Base-by-base conservation (phyloP, 2,329 filamentous ascomycete genomes). In the Delphinella strobiligena region DNA sequence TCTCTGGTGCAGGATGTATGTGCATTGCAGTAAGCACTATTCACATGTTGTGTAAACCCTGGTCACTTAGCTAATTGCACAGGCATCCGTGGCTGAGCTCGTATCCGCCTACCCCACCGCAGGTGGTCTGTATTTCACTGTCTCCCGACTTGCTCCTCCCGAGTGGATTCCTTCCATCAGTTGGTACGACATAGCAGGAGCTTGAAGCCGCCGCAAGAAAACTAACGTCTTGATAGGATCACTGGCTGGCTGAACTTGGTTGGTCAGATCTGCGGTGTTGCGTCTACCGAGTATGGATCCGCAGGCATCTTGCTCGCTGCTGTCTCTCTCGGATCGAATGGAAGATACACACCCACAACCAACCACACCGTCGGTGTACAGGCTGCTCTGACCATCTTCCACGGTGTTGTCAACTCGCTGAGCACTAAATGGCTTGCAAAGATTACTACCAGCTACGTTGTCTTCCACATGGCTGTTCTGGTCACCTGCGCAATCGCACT, bases 71-170 rank as follows among this genome's bases (percentile, higher is more conserved):
- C 17, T 8, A 34, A 34, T 10, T 11, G 16, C 17, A 16, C 35
- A 49, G 36, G 55, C 49, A 44, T 74, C 70, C 8, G 70, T 75
- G 24, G 68, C 71, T 31, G 71, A 75, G 55, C 59, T 75, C 18
- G 68, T 73, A 19, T 73, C 69, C 30, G 70, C 71, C 3, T 75
- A 75, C 51, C 72, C 72, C 10, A 76, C 72, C 1, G 71, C 66
- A 31, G 71, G 70, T 49, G 67, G 69, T 29, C 47, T 70, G 41
- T 74, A 74, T 53, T 74, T 73, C 49, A 73, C 70, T 19, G 64
- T 74, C 47, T 74, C 71, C 22, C 67, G 69, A 46, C 62, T 74
- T 24, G 67, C 64, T 1, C 69, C 71, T 4, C 49, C 54, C 17
- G 49, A 59, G n/a, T 64, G 61, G 54, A 66, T 72, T 11, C 62